Evolutionary conservation across 176 grass and related monocot genomes (phyloP).

Genomic region (Triticum monococcum): DNA sequence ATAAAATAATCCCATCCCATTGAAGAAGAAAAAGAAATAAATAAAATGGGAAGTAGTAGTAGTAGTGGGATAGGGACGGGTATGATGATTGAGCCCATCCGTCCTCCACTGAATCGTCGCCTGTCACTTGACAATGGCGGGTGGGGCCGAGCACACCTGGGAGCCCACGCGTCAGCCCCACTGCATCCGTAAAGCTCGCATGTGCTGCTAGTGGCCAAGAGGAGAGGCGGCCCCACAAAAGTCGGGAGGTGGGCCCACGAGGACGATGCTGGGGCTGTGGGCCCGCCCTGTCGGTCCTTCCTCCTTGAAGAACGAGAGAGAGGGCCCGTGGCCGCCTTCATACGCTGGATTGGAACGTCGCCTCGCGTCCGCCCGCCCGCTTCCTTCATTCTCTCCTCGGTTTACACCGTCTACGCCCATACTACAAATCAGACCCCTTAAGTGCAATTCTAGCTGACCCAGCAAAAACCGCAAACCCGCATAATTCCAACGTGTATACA

Average conservation of each 20-base stretch:
- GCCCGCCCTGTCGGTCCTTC: not conserved
- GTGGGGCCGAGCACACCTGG: fast-evolving
- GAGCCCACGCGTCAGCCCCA: not conserved
- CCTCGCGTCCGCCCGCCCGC: not conserved
- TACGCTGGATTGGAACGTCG: constrained; percentile 15
- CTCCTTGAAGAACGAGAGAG: not conserved
- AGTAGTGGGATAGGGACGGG: not conserved
- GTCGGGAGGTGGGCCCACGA: not conserved
- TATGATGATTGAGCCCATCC: constrained; percentile 25
- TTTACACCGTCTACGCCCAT: too few species aligned
- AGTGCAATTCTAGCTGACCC: too few species aligned
- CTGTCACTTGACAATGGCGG: fast-evolving
- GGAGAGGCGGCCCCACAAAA: not conserved
- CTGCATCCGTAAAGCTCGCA: fast-evolving
- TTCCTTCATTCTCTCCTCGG: too few species aligned
- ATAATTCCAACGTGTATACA: fast-evolving
- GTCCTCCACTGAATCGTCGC: not conserved
- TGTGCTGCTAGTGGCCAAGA: not conserved
- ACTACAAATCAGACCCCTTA: too few species aligned
- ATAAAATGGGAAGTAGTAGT: not conserved
- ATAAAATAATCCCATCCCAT: not conserved
- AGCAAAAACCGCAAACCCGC: too few species aligned
- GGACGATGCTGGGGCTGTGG: not conserved
- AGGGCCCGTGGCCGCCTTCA: not conserved
- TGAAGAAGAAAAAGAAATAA: not conserved